Evolutionary conservation across 495 filamentous ascomycete genomes (phyloP).

Genomic region (Recurvomyces mirabilis): DNA sequence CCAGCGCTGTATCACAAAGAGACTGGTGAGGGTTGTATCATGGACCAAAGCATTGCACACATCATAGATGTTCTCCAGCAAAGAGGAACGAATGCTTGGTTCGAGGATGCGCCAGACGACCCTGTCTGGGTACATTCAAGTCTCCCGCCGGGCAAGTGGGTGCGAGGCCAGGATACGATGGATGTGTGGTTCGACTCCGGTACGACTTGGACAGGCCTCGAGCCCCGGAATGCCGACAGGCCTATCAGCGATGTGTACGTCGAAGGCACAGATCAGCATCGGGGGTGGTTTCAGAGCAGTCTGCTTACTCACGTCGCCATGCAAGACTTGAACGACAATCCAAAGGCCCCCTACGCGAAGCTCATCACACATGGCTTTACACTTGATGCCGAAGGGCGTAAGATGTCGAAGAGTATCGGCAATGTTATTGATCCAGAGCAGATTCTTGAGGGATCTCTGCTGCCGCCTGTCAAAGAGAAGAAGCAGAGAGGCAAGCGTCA

Average conservation of each 20-base stretch:
- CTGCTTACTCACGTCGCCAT: constrained; percentile 73
- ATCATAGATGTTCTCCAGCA: constrained; percentile 68
- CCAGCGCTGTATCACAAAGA: constrained; percentile 68
- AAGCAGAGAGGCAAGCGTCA: constrained; percentile 41
- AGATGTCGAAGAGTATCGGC: constrained; percentile 98
- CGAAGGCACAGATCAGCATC: constrained; percentile 90
- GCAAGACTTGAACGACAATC: constrained; percentile 31
- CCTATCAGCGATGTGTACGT: constrained; percentile 71
- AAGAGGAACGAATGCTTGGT: constrained; percentile 84
- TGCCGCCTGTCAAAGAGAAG: constrained; percentile 46
- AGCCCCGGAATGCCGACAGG: constrained; percentile 33
- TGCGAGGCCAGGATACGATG: constrained; percentile 91
- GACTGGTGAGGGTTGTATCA: constrained; percentile 54
- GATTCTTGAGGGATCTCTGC: constrained; percentile 69
- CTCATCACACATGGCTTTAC: constrained; percentile 94
- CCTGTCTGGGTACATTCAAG: constrained; percentile 57
- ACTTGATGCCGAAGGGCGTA: constrained; percentile 74
- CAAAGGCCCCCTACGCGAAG: constrained; percentile 60
- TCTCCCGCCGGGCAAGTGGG: constrained; percentile 40
- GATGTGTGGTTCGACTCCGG: constrained; percentile 99
- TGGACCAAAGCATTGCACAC: constrained; percentile 67
- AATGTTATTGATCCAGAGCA: constrained; percentile 72
- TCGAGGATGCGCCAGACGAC: constrained; percentile 67
- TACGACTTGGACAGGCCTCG: constrained; percentile 72
- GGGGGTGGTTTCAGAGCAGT: constrained; percentile 98